Conservation (phyloP, 139 green algal species). For the Mesostigma viride region DNA sequence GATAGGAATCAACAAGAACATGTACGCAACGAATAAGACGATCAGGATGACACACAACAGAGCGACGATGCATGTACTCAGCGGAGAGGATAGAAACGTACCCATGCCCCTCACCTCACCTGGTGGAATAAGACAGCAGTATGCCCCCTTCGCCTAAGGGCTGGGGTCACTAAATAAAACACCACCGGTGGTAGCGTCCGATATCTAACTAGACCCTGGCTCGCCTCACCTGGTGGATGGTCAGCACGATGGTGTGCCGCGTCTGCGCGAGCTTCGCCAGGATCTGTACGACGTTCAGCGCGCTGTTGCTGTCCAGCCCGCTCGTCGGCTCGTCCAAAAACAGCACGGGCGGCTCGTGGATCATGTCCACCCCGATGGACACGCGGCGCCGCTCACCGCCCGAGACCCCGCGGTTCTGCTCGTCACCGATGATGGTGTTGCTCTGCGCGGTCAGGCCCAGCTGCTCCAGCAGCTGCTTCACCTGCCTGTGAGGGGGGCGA, state of each 20-base stretch:
- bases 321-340: conserved; percentile 82
- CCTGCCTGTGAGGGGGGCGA: not conserved
- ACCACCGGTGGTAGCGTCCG: no score
- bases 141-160: no score
- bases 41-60: no score
- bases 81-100: no score
- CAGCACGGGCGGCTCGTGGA: conserved; percentile 49
- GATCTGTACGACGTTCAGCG: conserved; percentile 43
- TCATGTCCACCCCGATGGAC: conserved; percentile 28
- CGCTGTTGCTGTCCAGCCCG: conserved; percentile 50
- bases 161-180: no score
- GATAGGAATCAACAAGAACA: no score
- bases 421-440: conserved; percentile 77
- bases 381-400: conserved; percentile 34
- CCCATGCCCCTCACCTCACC: no score
- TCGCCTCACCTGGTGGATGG: conserved; percentile 78
- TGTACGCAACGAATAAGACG: no score
- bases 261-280: conserved; percentile 27
- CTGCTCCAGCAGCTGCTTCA: not conserved
- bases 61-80: no score
- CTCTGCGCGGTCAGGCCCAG: not conserved
- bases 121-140: no score
- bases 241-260: conserved; percentile 41
- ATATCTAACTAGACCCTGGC: no score
- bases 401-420: conserved; percentile 37